Evolutionary conservation across 2,329 filamentous ascomycete species (phyloP).

Genomic region (Arthrinium puccinioides): DNA sequence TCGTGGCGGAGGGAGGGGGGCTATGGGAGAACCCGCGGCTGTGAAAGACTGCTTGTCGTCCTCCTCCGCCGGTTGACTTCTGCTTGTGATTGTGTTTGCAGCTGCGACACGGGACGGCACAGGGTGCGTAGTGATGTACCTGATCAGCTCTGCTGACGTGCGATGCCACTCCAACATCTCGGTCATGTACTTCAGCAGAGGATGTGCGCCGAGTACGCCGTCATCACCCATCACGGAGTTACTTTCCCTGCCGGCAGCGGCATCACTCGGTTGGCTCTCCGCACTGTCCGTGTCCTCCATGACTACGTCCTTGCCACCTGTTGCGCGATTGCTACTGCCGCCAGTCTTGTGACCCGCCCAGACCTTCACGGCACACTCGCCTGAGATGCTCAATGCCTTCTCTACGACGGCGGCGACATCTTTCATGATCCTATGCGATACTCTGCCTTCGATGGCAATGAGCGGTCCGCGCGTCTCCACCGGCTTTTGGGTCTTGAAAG

Average conservation of each 20-base stretch:
- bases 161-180: conserved; percentile 68
- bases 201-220: conserved; percentile 22
- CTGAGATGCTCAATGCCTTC: conserved; percentile 45
- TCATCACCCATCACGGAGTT: conserved; percentile 7
- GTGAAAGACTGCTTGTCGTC: no score
- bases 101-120: background rate
- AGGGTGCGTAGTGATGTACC: conserved; percentile 33
- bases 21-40: background rate
- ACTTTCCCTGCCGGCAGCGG: background rate
- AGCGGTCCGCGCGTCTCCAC: conserved; percentile 62
- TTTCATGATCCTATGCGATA: conserved; percentile 36
- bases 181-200: conserved; percentile 55
- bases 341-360: no score
- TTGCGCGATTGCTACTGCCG: no score
- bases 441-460: conserved; percentile 72
- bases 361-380: conserved; percentile 36
- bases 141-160: conserved; percentile 63
- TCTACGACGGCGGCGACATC: conserved; percentile 60
- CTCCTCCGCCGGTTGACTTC: no score
- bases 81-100: no score
- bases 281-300: background rate
- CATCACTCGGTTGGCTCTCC: background rate
- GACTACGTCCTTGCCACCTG: conserved; percentile 19
- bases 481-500: conserved; percentile 37
- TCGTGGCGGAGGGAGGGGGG: conserved; percentile 4